phyloP scores from a whole-genome alignment of 2,329 filamentous ascomycete species.

The Scopulariopsis brevicaulis region DNA sequence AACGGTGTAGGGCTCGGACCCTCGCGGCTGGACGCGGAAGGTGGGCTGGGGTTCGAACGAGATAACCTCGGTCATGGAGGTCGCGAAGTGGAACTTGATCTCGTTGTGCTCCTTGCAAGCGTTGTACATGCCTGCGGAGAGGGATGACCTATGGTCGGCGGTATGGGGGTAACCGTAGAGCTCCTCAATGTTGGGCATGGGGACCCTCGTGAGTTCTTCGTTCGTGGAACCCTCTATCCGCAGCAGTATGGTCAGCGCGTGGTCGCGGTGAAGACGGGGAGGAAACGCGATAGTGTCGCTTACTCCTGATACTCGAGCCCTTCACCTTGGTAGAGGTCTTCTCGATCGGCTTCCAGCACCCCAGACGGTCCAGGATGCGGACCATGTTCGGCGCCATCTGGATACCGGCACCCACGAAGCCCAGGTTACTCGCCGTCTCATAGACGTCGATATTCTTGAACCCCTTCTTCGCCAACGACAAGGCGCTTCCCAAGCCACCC shows the following conservation, averaged over 20 bases:
- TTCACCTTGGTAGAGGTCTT: conserved; percentile 59
- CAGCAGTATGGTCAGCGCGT: neutral
- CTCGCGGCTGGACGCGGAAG: conserved; percentile 47
- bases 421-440: conserved; percentile 60
- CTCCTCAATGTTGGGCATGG: conserved; percentile 53
- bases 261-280: neutral
- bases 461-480: conserved; percentile 65
- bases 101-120: conserved; percentile 52
- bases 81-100: conserved; percentile 60
- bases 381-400: conserved; percentile 78
- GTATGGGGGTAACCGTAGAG: conserved; percentile 69
- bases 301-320: conserved; percentile 61
- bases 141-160: conserved; percentile 64
- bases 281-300: conserved; percentile 7
- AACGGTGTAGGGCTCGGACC: conserved; percentile 40
- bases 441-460: conserved; percentile 65
- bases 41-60: conserved; percentile 47
- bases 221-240: conserved; percentile 52
- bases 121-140: conserved; percentile 58
- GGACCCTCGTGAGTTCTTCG: conserved; percentile 58
- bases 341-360: conserved; percentile 61
- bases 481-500: conserved; percentile 62
- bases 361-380: conserved; percentile 60
- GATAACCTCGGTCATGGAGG: conserved; percentile 40
- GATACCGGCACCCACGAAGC: conserved; percentile 77